Base-by-base conservation (phyloP, 768 basidiomycete species). In the Porpolomopsis calyptriformis region DNA sequence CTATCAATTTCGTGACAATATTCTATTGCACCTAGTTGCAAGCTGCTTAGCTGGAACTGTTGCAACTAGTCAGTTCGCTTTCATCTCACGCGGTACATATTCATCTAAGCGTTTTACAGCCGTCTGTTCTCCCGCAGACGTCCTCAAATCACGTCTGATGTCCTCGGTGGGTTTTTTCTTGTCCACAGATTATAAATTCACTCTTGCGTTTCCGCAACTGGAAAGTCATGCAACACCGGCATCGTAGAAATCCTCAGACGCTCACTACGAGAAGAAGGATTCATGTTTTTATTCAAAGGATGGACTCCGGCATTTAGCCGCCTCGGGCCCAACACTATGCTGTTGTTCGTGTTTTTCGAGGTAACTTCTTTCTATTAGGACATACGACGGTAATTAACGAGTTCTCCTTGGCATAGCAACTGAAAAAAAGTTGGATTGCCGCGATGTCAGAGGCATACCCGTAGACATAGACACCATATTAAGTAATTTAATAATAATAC, bases 271-370 rank as follows among this genome's bases (percentile, higher is more conserved):
- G 70, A 80, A 54, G 88, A 91, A 67, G 88, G 88, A 0, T 71
- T 77, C 8, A 68, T 70, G 49, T 89, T 90, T 59, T 66, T 90
- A 45, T 85, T 91, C 64, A 89, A 85, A 60, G 88, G 88, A 26
- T 91, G 88, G 88, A 85, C 85, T 14, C 88, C 88, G 2, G 84
- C 88, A 6, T 91, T 88, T 63, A 77, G 84, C 53, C 79, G 88
- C 40, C 64, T 91, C 35, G 86, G 82, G 23, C 87, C 87, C 1
- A 88, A 89, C 58, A 90, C 88, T 1, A 71, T 91, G 26, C 66
- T 90, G 4, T 74, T 90, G 64, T 91, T 88, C 61, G 80, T 90
- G 40, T 87, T 88, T 64, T 82, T 82, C 52, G 87, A 90, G 68
- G 85, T 83, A 52, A 40, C 22, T 20, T 48, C 16, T 12, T 34